Percentiles rank a stretch among this genome's conserved stretches.
Evolutionary conservation across 768 basidiomycete genomes (phyloP).

Genomic region (Omphalotus guepiniiformis): DNA sequence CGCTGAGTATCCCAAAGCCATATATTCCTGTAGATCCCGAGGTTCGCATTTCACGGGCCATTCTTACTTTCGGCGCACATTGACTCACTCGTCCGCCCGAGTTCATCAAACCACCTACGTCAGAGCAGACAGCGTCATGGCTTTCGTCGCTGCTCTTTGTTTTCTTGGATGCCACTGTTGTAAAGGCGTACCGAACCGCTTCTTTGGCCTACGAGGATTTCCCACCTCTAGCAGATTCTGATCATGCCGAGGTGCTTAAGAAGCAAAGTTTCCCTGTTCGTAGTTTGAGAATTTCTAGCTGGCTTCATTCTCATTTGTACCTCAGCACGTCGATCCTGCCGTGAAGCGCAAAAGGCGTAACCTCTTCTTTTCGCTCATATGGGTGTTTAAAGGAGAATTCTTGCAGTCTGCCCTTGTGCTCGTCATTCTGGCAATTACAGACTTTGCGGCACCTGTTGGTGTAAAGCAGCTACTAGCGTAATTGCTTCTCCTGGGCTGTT

Average conservation of each 20-base stretch:
- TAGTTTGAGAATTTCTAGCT: not conserved
- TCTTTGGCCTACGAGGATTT: conserved; percentile 28
- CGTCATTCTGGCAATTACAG: conserved; percentile 19
- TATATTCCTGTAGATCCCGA: conserved; percentile 57
- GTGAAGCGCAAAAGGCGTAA: conserved; percentile 35
- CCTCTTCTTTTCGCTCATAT: conserved; percentile 42
- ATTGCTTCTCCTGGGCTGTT: not conserved
- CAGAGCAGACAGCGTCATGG: conserved; percentile 42
- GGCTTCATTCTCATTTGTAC: conserved; percentile 10
- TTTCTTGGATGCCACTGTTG: conserved; percentile 33
- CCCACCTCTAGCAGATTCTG: conserved; percentile 30
- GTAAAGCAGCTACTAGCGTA: conserved; percentile 34
- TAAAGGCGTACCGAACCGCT: conserved; percentile 21
- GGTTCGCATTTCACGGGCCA: conserved; percentile 12
- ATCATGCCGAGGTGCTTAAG: conserved; percentile 21
- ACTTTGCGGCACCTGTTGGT: conserved; percentile 34
- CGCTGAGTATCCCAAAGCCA: conserved; percentile 49
- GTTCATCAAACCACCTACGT: conserved; percentile 18
- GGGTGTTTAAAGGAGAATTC: conserved; percentile 32
- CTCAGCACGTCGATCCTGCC: conserved; percentile 34
- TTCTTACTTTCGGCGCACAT: not conserved
- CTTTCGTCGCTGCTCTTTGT: conserved; percentile 34
- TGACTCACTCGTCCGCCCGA: conserved; percentile 1
- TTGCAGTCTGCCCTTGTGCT: conserved; percentile 20
- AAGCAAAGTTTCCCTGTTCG: conserved; percentile 20